These are phyloP conservation scores for Claviceps sp. DNA, from an alignment of 2,329 filamentous ascomycete species.

Conservation along the genomic window DNA sequence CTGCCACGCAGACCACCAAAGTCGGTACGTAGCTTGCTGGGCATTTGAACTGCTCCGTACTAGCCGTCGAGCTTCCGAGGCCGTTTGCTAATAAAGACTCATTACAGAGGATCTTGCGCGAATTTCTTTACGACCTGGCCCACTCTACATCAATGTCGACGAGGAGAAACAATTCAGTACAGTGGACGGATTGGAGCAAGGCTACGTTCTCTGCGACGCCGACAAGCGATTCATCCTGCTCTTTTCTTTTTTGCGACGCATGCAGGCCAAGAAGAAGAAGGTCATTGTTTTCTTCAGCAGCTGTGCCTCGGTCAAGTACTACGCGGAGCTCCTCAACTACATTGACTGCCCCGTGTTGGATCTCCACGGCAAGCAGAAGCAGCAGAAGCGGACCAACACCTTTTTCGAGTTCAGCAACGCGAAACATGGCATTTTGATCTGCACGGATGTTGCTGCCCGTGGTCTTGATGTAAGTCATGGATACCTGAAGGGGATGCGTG, in stretches of 20 bases:
- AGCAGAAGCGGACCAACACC: constrained; percentile 96
- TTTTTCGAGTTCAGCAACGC: constrained; percentile 87
- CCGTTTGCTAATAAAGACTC: not conserved
- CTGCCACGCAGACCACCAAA: constrained; percentile 94
- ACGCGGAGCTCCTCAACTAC: constrained; percentile 90
- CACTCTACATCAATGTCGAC: constrained; percentile 95
- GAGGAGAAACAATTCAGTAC: constrained; percentile 80
- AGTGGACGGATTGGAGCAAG: constrained; percentile 87
- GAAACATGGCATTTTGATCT: constrained; percentile 76
- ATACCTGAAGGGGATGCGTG: not conserved
- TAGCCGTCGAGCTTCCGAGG: not conserved
- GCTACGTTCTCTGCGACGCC: constrained; percentile 85
- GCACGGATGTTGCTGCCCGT: constrained; percentile 90
- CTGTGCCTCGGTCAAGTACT: constrained; percentile 91
- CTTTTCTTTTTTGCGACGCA: constrained; percentile 82
- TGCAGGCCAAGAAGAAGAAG: constrained; percentile 75
- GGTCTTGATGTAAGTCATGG: constrained; percentile 60
- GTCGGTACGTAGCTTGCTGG: constrained; percentile 32
- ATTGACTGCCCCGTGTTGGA: constrained; percentile 85
- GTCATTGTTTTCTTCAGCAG: constrained; percentile 93
- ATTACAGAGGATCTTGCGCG: constrained; percentile 69
- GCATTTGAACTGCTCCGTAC: not conserved
- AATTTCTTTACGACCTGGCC: constrained; percentile 81
- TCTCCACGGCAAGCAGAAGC: constrained; percentile 91
- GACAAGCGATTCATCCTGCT: constrained; percentile 89